Evolutionary conservation across 805 yeast species (phyloP), one percentile per base, ranked within the genome.

Genomic region (Starmerella potacharoeniae): DNA sequence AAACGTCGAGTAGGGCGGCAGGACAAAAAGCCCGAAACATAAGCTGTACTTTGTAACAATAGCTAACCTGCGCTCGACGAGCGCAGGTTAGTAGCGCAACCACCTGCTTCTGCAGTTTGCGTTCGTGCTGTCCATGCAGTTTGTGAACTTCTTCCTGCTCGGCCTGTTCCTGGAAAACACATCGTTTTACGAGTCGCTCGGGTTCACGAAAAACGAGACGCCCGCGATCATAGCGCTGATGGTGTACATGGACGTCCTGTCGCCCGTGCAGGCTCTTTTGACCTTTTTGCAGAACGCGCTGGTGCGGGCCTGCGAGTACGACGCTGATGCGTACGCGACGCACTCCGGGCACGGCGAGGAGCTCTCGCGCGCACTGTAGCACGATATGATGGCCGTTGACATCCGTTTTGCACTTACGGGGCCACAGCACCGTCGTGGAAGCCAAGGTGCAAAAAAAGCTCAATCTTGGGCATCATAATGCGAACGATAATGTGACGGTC

Each of bases 271-370:
- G 65, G 79, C 86, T 59, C 67, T 80, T 28, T 68, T 84, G 66
- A 78, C 81, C 58, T 88, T 88, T 63, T 71, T 72, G 22, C 77
- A 79, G 76, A 84, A 87, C 67, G 70, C 81, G 51, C 68, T 89
- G 56, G 80, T 90, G 7, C 86, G 99, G 77, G 79, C 81, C 62
- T 85, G 84, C 63, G 99, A 93, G 72, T 93, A 83, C 66, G 88
- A 93, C 71, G 97, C 99, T 16, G 98, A 91, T 69, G 81, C 76
- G 58, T 89, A 78, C 68, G 96, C 97, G 16, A 82, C 81, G 54
- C 73, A 76, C 49, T 77, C 81, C 62, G 95, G 95, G 30, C 82
- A 82, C 67, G 75, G 85, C 8, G 73, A 77, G 35, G 81, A 81
- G 51, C 78, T 93, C 67, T 78, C 84, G 51, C 73, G 73, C 53